Evolutionary conservation across 768 basidiomycete genomes (phyloP).

Genomic region (Dioszegia aurantiaca): DNA sequence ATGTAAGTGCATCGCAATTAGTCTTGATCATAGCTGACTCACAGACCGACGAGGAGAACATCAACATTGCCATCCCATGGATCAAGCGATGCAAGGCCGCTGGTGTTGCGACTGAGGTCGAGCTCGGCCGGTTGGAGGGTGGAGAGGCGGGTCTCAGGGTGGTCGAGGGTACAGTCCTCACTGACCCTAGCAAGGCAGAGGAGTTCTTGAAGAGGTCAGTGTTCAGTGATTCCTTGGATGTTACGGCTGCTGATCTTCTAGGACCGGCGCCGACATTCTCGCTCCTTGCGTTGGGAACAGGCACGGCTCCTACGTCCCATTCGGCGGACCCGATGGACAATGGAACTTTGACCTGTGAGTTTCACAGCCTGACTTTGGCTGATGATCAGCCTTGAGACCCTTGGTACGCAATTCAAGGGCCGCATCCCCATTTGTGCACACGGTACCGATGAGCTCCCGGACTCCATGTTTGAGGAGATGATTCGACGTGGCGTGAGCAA

Average conservation of each 20-base stretch:
- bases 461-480: slow-evolving; percentile 46
- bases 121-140: slow-evolving; percentile 52
- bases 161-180: slow-evolving; percentile 51
- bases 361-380: background rate
- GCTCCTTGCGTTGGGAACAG: slow-evolving; percentile 53
- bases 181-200: slow-evolving; percentile 51
- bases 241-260: slow-evolving; percentile 11
- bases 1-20: slow-evolving; percentile 22
- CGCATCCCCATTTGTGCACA: slow-evolving; percentile 41
- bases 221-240: background rate
- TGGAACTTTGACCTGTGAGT: slow-evolving; percentile 28
- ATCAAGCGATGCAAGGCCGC: slow-evolving; percentile 49
- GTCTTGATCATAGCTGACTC: background rate
- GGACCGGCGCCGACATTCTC: slow-evolving; percentile 51
- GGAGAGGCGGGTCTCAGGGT: slow-evolving; percentile 48
- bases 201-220: slow-evolving; percentile 50
- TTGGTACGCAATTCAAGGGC: slow-evolving; percentile 35
- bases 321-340: slow-evolving; percentile 40
- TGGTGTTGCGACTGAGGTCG: slow-evolving; percentile 52
- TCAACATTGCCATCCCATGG: slow-evolving; percentile 46
- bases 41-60: slow-evolving; percentile 48
- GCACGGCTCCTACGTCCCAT: slow-evolving; percentile 50
- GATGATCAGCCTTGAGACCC: slow-evolving; percentile 26
- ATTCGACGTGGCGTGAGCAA: slow-evolving; percentile 49
- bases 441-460: slow-evolving; percentile 52